These are phyloP conservation scores for Cladosporium sp. DNA, from an alignment of 2,329 filamentous ascomycete genomes.

Conservation along the genomic window DNA sequence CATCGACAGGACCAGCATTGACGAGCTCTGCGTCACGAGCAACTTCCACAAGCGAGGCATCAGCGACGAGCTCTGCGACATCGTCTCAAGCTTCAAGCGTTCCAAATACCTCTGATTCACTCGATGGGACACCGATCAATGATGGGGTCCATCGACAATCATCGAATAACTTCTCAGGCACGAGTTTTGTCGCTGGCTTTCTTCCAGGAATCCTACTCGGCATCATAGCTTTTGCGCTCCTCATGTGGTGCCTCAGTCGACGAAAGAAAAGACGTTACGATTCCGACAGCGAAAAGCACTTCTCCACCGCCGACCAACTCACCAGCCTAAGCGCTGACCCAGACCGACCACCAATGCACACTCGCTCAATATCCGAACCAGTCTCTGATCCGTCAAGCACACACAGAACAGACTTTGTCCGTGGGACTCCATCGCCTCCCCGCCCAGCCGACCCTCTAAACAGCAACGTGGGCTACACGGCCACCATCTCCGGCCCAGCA, in stretches of 20 bases:
- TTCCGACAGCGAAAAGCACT: constrained; percentile 20
- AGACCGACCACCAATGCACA: constrained; percentile 18
- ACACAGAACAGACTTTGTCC: constrained; percentile 30
- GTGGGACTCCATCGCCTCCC: constrained; percentile 26
- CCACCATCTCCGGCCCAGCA: constrained; percentile 15
- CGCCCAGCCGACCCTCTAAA: constrained; percentile 12
- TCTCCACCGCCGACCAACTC: constrained; percentile 11
- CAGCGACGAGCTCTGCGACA: not conserved
- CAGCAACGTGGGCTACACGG: not conserved
- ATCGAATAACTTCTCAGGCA: constrained; percentile 21
- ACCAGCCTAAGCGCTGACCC: constrained; percentile 7
- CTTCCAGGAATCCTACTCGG: constrained; percentile 29
- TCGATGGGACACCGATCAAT: not conserved
- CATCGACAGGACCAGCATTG: constrained; percentile 8
- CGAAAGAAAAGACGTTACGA: not conserved
- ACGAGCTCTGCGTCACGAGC: constrained; percentile 5
- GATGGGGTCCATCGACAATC: not conserved
- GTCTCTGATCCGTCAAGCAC: constrained; percentile 19
- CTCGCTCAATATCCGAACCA: constrained; percentile 31
- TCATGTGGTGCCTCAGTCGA: constrained; percentile 21
- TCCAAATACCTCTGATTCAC: not conserved
- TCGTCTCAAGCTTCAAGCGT: not conserved
- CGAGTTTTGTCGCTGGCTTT: constrained; percentile 31
- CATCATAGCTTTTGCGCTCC: constrained; percentile 19
- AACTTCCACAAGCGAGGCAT: not conserved